Conservation (phyloP, 192 early-diverging fungal genomes). For the Podila epigama region DNA sequence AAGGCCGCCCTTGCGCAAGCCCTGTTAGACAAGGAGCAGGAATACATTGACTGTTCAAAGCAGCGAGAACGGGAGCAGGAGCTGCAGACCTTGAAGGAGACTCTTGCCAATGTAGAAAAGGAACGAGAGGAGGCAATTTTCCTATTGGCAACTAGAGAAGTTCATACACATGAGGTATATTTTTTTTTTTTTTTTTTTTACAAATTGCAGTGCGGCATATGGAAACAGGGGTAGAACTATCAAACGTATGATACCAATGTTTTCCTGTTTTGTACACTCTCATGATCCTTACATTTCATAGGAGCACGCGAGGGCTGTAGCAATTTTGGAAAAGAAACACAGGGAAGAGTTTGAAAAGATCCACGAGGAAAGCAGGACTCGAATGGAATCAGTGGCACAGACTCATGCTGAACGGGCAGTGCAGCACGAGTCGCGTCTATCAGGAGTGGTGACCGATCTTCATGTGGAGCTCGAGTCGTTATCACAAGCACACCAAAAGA, state of each 20-base stretch:
- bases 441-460: neutral
- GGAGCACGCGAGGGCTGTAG: neutral
- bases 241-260: too few relatives aligned
- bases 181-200: neutral
- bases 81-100: neutral
- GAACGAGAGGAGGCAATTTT: neutral
- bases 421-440: neutral
- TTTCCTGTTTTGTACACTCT: too few relatives aligned
- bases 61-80: neutral
- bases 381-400: neutral
- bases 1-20: neutral
- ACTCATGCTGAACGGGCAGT: neutral
- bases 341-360: neutral
- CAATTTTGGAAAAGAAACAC: neutral
- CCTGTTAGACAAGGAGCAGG: neutral
- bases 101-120: neutral
- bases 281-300: neutral
- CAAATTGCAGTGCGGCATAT: neutral
- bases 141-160: neutral
- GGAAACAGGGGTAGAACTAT: too few relatives aligned
- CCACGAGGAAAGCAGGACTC: neutral
- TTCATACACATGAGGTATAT: neutral
- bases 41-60: neutral
- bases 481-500: neutral
- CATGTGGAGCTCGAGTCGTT: neutral